Evolutionary conservation across 1,284 basidiomycete species (phyloP).

Genomic region (Leccinum pseudoinsigne): DNA sequence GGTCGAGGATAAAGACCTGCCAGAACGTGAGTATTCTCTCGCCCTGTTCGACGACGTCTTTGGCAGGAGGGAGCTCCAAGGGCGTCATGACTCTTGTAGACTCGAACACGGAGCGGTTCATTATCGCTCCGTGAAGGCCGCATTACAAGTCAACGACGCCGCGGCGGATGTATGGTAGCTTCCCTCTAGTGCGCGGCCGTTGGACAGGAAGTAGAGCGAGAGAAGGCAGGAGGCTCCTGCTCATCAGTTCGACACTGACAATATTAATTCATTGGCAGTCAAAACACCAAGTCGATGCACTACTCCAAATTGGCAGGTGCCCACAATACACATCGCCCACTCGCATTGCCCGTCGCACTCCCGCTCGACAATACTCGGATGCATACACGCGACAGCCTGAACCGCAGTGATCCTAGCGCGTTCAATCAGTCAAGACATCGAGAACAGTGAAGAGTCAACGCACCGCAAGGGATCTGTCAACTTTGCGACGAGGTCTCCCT

Average conservation of each 20-base stretch:
- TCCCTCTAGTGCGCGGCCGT: slow-evolving; percentile 70
- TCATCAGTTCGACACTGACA: neutral
- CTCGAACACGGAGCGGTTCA: slow-evolving; percentile 38
- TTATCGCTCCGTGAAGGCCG: slow-evolving; percentile 55
- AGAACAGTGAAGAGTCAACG: slow-evolving; percentile 19
- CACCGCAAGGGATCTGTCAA: slow-evolving; percentile 59
- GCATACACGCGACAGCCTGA: slow-evolving; percentile 85
- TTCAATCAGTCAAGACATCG: neutral
- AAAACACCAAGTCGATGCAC: neutral
- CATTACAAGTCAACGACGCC: slow-evolving; percentile 65
- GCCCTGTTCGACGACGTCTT: slow-evolving; percentile 55
- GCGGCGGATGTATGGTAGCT: slow-evolving; percentile 71
- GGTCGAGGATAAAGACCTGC: slow-evolving; percentile 69
- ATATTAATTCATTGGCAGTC: neutral
- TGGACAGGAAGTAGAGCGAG: slow-evolving; percentile 71
- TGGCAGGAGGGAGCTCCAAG: slow-evolving; percentile 54
- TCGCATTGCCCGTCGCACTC: slow-evolving; percentile 50
- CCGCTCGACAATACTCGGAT: slow-evolving; percentile 70
- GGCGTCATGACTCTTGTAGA: slow-evolving; percentile 38
- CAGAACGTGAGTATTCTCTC: slow-evolving; percentile 70
- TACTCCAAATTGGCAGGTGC: slow-evolving; percentile 35
- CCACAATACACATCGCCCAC: too few relatives aligned
- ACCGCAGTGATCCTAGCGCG: slow-evolving; percentile 65
- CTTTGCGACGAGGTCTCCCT: slow-evolving; percentile 68
- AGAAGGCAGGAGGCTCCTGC: slow-evolving; percentile 61